Evolutionary conservation across 306 rosid genomes (phyloP), one percentile per base, ranked within the genome.

Genomic region (Begonia fuchsioides): DNA sequence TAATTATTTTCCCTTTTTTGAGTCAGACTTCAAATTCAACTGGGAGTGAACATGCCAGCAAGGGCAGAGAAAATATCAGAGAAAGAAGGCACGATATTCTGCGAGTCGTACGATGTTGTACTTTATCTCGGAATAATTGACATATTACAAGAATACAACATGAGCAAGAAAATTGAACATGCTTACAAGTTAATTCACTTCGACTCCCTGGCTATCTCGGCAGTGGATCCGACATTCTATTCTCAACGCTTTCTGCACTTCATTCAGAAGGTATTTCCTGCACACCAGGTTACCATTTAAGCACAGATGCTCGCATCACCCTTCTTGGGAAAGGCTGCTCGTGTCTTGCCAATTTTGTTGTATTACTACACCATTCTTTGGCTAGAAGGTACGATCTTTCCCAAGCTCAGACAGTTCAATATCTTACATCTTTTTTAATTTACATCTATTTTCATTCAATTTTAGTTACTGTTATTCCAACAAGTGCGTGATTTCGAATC

Each of bases 21-120:
- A 57, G 50, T 68, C 87, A 90, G 98, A 56, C 72, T 90, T 20
- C 98, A 90, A 77, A 86, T 90, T 72, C 98, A 90, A 67, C 73
- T 90, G n/a, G 98, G 98, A 51, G 98, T 90, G 51, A 90, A 90
- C 77, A 79, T 90, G 98, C 95, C 98, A 5, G 77, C 98, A 17
- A 85, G 98, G 74, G 98, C 98, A 55, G 98, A 90, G 70, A 84
- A 49, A 70, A 64, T 81, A 65, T 78, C 71, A 13, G 95, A 81
- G 39, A 73, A 72, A 47, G 59, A 81, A 56, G 90, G 75, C 52
- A 59, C 50, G 45, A 75, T 66, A 70, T 85, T 85, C 43, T 85
- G 72, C 18, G 82, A 77, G 54, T 87, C 72, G 3, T 90, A 90
- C 16, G 98, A 90, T 43, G 98, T 90, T 0, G 98, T 90, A 43